A percentile compares a stretch with the other conserved stretches of the same genome.
Conservation (phyloP, 2,329 filamentous ascomycete genomes). For the Xylaria arbuscula region DNA sequence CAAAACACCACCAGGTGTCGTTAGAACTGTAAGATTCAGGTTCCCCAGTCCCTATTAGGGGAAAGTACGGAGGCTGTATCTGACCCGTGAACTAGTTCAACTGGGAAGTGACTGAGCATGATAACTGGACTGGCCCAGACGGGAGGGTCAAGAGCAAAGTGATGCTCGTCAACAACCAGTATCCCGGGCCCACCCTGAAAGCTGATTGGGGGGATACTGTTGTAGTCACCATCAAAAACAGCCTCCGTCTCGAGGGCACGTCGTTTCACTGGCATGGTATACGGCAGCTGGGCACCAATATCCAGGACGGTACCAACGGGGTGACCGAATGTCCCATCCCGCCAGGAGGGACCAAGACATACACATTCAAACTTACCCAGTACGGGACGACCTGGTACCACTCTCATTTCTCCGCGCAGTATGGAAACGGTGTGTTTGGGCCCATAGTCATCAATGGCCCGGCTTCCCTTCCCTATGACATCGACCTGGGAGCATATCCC, state of each 20-base stretch:
- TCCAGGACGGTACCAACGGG: slow-evolving; percentile 53
- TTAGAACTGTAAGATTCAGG: slow-evolving; percentile 35
- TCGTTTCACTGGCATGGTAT: slow-evolving; percentile 56
- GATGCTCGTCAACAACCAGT: slow-evolving; percentile 73
- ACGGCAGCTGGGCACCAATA: slow-evolving; percentile 52
- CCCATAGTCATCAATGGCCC: slow-evolving; percentile 61
- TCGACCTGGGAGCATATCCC: slow-evolving; percentile 62
- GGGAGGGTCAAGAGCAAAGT: slow-evolving; percentile 49
- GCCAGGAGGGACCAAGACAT: slow-evolving; percentile 40
- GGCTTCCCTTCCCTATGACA: slow-evolving; percentile 56
- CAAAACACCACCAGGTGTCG: slow-evolving; percentile 37
- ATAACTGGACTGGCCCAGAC: slow-evolving; percentile 45
- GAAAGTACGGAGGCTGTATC: neutral
- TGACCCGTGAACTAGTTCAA: slow-evolving; percentile 37
- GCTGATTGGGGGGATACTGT: slow-evolving; percentile 72
- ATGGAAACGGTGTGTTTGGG: slow-evolving; percentile 60
- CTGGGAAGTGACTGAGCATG: slow-evolving; percentile 41
- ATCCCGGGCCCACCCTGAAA: slow-evolving; percentile 74
- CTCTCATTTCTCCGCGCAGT: slow-evolving; percentile 58
- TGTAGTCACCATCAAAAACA: slow-evolving; percentile 76
- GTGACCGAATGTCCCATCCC: slow-evolving; percentile 52
- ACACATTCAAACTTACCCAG: slow-evolving; percentile 42
- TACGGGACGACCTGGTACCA: slow-evolving; percentile 54
- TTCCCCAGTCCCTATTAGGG: slow-evolving; percentile 53
- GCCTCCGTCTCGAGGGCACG: slow-evolving; percentile 61